Conservation (phyloP, 2,329 filamentous ascomycete genomes). For the Dothistroma pini region DNA sequence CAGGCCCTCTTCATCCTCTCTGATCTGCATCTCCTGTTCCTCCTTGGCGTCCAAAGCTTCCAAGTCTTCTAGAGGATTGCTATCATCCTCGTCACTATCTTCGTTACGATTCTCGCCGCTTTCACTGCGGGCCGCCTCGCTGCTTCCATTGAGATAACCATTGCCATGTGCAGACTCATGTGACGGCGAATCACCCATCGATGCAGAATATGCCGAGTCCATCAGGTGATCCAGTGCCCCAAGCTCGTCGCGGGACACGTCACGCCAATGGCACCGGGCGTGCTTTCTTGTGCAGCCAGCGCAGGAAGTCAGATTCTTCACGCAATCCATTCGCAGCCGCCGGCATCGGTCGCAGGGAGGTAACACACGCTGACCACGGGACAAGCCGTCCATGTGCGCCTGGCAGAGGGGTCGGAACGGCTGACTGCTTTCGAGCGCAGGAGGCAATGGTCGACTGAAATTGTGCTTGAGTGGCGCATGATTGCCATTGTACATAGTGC, state of each 20-base stretch:
- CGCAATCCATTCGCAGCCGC: slow-evolving; percentile 72
- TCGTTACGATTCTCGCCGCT: slow-evolving; percentile 21
- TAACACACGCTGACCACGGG: slow-evolving; percentile 69
- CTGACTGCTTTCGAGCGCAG: slow-evolving; percentile 35
- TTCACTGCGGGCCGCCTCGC: slow-evolving; percentile 8
- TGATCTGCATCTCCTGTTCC: slow-evolving; percentile 28
- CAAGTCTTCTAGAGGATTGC: slow-evolving; percentile 35
- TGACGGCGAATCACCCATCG: slow-evolving; percentile 4
- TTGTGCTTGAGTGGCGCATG: slow-evolving; percentile 34
- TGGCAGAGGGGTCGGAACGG: slow-evolving; percentile 37
- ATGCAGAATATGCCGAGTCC: slow-evolving; percentile 22
- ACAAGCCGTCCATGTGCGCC: slow-evolving; percentile 68
- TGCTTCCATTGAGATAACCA: slow-evolving; percentile 23
- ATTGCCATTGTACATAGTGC: slow-evolving; percentile 11
- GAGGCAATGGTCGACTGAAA: slow-evolving; percentile 37
- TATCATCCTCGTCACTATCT: slow-evolving; percentile 34
- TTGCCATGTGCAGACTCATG: slow-evolving; percentile 14
- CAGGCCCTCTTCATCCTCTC: slow-evolving; percentile 32
- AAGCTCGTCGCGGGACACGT: slow-evolving; percentile 69
- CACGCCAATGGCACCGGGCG: slow-evolving; percentile 81
- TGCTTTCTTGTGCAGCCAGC: slow-evolving; percentile 87
- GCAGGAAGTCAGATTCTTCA: slow-evolving; percentile 83
- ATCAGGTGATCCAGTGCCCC: slow-evolving; percentile 32
- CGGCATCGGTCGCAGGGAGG: slow-evolving; percentile 83
- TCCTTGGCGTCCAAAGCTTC: slow-evolving; percentile 35